Conservation (phyloP, 139 green algal species). For the Edaphochlamys debaryana region DNA sequence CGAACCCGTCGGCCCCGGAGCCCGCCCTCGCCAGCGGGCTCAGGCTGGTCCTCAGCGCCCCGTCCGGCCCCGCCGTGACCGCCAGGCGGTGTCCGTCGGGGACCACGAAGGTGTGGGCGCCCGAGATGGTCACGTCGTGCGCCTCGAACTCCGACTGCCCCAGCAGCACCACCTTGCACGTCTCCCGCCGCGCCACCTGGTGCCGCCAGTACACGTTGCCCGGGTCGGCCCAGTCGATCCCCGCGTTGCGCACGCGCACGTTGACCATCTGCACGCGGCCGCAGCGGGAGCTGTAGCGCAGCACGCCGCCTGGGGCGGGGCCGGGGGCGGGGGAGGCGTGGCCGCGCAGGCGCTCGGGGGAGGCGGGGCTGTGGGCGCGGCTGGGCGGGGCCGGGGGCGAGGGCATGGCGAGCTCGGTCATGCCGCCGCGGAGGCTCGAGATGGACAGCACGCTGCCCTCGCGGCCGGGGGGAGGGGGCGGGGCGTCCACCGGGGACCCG, state of each 20-base stretch:
- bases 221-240: conserved; percentile 82
- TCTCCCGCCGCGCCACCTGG: conserved; percentile 75
- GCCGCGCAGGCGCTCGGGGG: not conserved
- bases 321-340: too few relatives aligned
- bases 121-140: conserved; percentile 58
- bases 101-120: conserved; percentile 79
- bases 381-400: too few relatives aligned
- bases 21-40: not conserved
- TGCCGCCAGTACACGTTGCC: conserved; percentile 90
- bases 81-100: conserved; percentile 84
- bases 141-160: conserved; percentile 94
- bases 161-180: conserved; percentile 77
- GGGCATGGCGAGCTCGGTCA: conserved; percentile 5
- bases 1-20: not conserved
- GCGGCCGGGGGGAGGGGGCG: too few relatives aligned
- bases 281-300: conserved; percentile 59
- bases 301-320: not conserved
- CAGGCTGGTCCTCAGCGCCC: not conserved
- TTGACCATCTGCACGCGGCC: conserved; percentile 83
- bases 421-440: conserved; percentile 15
- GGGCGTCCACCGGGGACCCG: too few relatives aligned
- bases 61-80: conserved; percentile 52
- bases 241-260: conserved; percentile 87
- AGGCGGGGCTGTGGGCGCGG: not conserved
- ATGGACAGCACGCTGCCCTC: not conserved